These are phyloP conservation scores for Theobroma grandiflorum DNA, from an alignment of 441 rosid genomes.

Conservation along the genomic window DNA sequence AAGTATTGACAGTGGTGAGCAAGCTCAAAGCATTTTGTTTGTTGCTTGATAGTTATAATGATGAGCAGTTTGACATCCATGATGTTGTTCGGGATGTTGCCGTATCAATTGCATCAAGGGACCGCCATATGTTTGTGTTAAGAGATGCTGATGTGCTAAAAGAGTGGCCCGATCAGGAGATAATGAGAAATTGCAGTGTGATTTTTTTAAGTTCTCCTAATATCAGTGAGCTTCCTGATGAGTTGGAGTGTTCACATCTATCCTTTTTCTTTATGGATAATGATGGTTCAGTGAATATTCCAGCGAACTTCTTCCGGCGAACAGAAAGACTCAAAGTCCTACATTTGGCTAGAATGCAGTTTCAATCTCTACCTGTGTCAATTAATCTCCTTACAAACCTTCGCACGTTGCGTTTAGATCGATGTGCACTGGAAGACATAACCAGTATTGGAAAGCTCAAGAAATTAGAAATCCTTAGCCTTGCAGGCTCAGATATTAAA, in stretches of 20 bases:
- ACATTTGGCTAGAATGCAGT: constrained; percentile 1
- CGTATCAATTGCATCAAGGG: neutral
- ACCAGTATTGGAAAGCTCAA: neutral
- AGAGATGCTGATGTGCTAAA: neutral
- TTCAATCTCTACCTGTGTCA: constrained; percentile 24
- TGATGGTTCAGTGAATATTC: neutral
- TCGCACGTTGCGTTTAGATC: neutral
- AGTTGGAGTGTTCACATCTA: constrained; percentile 29
- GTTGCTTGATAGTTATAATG: neutral
- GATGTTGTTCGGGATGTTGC: neutral
- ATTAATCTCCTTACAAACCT: neutral
- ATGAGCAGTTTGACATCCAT: neutral
- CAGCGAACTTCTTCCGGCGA: constrained; percentile 24
- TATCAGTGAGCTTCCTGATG: constrained; percentile 27
- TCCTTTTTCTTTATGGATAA: neutral
- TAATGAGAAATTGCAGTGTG: too few species aligned
- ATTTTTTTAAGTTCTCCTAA: neutral
- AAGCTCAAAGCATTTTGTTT: neutral
- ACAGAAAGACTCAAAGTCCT: constrained; percentile 31
- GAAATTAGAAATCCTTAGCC: neutral
- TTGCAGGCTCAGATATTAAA: neutral
- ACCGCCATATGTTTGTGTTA: neutral
- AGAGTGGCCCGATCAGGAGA: neutral
- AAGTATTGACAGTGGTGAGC: neutral
- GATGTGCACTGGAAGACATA: neutral